These are phyloP conservation scores for Chrysanthemum lavandulifolium DNA, from an alignment of 129 eudicot species.

Conservation along the genomic window DNA sequence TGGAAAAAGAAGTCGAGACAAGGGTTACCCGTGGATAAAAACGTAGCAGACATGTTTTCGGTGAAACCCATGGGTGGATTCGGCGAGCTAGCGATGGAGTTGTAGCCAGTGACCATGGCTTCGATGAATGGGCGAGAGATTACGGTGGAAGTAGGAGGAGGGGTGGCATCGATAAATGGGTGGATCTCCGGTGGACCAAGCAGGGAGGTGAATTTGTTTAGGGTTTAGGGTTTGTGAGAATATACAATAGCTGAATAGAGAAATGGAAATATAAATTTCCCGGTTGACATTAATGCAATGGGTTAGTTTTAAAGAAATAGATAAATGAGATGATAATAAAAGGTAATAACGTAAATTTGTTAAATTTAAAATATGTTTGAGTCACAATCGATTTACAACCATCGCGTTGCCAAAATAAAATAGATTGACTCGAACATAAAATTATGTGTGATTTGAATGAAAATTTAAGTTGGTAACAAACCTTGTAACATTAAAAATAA, in stretches of 20 bases:
- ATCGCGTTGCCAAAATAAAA: too few relatives aligned
- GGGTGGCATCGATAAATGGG: background rate
- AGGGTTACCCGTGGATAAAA: slow-evolving; percentile 1
- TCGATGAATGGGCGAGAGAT: slow-evolving; percentile 7
- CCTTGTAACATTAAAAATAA: too few relatives aligned
- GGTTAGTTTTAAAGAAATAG: too few relatives aligned
- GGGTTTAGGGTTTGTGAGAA: background rate
- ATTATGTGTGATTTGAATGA: too few relatives aligned
- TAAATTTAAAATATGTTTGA: too few relatives aligned
- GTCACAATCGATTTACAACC: too few relatives aligned
- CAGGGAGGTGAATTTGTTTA: background rate
- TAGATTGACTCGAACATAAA: too few relatives aligned
- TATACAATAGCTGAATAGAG: background rate
- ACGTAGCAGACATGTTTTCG: slow-evolving; percentile 4
- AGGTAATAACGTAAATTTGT: too few relatives aligned
- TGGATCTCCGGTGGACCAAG: slow-evolving; percentile 17
- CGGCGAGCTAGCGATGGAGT: background rate
- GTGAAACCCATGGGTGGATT: slow-evolving; percentile 3
- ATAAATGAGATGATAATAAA: too few relatives aligned
- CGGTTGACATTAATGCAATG: too few relatives aligned
- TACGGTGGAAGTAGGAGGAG: slow-evolving; percentile 5
- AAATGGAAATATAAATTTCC: too few relatives aligned
- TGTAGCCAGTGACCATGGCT: slow-evolving; percentile 9
- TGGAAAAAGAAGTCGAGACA: slow-evolving; percentile 9
- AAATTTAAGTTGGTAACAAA: too few relatives aligned